Percentiles rank a stretch among this genome's conserved stretches.
Evolutionary conservation across 1,139 yeast species (phyloP).

Genomic region (Yamadazyma siamensis): DNA sequence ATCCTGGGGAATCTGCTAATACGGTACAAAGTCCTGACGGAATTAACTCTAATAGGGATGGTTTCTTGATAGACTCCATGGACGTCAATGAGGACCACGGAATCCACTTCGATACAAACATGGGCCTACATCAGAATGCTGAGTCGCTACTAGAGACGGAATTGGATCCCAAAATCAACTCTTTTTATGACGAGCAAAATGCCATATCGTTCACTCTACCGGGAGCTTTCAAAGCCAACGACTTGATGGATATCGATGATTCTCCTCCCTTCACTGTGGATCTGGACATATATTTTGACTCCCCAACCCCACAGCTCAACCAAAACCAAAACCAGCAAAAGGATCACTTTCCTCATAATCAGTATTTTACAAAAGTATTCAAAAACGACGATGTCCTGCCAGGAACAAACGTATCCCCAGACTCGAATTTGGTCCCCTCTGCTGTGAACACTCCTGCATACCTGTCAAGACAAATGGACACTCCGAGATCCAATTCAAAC

Average conservation of each 20-base stretch:
- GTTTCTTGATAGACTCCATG: no score
- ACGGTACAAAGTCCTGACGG: no score
- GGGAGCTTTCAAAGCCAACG: slow-evolving; percentile 27
- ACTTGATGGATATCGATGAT: slow-evolving; percentile 37
- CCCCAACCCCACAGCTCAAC: no score
- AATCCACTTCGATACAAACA: no score
- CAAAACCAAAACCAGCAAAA: background rate
- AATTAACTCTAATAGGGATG: no score
- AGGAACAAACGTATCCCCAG: slow-evolving; percentile 6
- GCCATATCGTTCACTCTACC: no score
- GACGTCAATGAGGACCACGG: no score
- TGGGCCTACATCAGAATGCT: no score
- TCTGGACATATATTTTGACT: slow-evolving; percentile 26
- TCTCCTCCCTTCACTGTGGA: slow-evolving; percentile 41
- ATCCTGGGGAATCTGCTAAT: no score
- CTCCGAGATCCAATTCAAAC: slow-evolving; percentile 6
- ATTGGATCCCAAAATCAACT: no score
- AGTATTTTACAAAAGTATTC: slow-evolving; percentile 12
- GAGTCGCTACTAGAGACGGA: no score
- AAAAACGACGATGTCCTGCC: slow-evolving; percentile 2
- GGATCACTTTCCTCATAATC: slow-evolving; percentile 12
- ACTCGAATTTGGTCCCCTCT: slow-evolving; percentile 4
- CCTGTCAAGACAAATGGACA: slow-evolving; percentile 4
- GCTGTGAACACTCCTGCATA: slow-evolving; percentile 8
- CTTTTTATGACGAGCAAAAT: no score